A percentile compares a stretch with the other conserved stretches of the same genome.
Evolutionary conservation across 805 yeast species (phyloP).

Genomic region (Dipodascus geniculatus): DNA sequence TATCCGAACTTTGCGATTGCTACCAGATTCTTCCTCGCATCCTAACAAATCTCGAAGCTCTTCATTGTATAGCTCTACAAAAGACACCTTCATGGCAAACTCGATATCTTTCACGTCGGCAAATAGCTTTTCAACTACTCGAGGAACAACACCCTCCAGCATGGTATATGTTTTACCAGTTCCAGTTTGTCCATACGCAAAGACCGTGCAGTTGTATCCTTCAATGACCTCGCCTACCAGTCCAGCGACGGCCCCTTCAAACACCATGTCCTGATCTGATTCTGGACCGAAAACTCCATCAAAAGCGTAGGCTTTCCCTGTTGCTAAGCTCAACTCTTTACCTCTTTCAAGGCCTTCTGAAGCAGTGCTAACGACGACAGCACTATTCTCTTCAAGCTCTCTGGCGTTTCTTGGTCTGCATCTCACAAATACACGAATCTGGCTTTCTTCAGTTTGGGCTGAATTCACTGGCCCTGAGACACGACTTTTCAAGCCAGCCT

Average conservation of each 20-base stretch:
- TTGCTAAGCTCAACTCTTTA: slow-evolving; percentile 35
- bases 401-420: slow-evolving; percentile 50
- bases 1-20: slow-evolving; percentile 41
- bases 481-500: not conserved
- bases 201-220: slow-evolving; percentile 71
- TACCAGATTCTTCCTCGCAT: slow-evolving; percentile 43
- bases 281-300: slow-evolving; percentile 79
- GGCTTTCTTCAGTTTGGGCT: not conserved
- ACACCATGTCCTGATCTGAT: slow-evolving; percentile 59
- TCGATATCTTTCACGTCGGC: slow-evolving; percentile 34
- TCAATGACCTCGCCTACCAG: slow-evolving; percentile 53
- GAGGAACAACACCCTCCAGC: slow-evolving; percentile 67
- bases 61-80: slow-evolving; percentile 79
- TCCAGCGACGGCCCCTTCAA: slow-evolving; percentile 54
- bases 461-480: not conserved
- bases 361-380: slow-evolving; percentile 36
- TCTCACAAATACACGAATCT: slow-evolving; percentile 51
- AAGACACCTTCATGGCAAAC: slow-evolving; percentile 62
- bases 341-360: not conserved
- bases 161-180: slow-evolving; percentile 87
- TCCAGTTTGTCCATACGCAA: slow-evolving; percentile 90
- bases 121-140: slow-evolving; percentile 45
- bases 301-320: slow-evolving; percentile 50
- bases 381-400: slow-evolving; percentile 45
- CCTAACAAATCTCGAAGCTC: slow-evolving; percentile 62